Percentiles rank a stretch among this genome's conserved stretches.
Evolutionary conservation across 129 eudicot species (phyloP).

Genomic region (Deinandra increscens): DNA sequence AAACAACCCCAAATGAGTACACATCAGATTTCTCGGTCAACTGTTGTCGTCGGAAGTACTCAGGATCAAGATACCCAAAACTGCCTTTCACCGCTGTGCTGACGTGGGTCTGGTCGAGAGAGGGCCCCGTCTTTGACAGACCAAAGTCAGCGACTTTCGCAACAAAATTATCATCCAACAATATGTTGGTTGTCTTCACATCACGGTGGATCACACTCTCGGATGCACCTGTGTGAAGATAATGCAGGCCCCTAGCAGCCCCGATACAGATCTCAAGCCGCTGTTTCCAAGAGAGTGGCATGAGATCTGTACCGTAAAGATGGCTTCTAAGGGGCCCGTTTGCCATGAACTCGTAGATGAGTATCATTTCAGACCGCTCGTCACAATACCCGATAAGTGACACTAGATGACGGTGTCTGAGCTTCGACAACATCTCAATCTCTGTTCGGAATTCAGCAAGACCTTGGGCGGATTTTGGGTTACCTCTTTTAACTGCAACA

Average conservation of each 20-base stretch:
- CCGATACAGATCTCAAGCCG: slow-evolving; percentile 96
- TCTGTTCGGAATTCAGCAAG: slow-evolving; percentile 89
- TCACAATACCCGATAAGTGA: slow-evolving; percentile 96
- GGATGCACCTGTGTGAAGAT: slow-evolving; percentile 95
- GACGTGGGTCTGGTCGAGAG: slow-evolving; percentile 92
- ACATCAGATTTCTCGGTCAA: slow-evolving; percentile 95
- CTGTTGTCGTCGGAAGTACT: slow-evolving; percentile 93
- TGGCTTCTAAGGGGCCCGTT: slow-evolving; percentile 98
- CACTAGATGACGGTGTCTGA: slow-evolving; percentile 92
- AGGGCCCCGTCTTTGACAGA: slow-evolving; percentile 85
- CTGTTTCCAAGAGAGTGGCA: slow-evolving; percentile 77
- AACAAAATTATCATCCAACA: slow-evolving; percentile 80
- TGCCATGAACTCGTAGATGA: slow-evolving; percentile 94
- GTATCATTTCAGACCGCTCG: slow-evolving; percentile 94
- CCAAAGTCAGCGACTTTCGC: slow-evolving; percentile 99
- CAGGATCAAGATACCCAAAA: slow-evolving; percentile 97
- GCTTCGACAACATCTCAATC: slow-evolving; percentile 95
- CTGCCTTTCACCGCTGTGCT: slow-evolving; percentile 99
- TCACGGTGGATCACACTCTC: slow-evolving; percentile 90
- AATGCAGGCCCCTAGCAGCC: slow-evolving; percentile 95
- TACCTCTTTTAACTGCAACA: slow-evolving; percentile 91
- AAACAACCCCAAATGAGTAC: slow-evolving; percentile 91
- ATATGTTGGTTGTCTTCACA: slow-evolving; percentile 95
- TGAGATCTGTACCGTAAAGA: slow-evolving; percentile 85
- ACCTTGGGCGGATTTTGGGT: slow-evolving; percentile 96